These are phyloP conservation scores for Cystobasidium ongulense DNA, from an alignment of 768 basidiomycete genomes.

Conservation along the genomic window DNA sequence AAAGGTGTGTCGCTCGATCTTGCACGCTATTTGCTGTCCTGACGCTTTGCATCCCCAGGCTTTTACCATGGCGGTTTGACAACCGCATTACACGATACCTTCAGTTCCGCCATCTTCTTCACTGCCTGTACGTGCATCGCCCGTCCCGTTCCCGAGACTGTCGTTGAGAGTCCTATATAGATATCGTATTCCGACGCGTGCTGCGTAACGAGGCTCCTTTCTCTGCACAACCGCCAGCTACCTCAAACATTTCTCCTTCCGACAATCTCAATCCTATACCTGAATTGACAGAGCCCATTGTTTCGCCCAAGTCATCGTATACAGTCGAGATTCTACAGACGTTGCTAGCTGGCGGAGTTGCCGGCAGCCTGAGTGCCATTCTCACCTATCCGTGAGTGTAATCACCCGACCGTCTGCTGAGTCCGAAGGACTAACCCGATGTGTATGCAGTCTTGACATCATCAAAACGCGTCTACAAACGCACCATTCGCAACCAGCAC, in stretches of 20 bases:
- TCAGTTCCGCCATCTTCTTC: constrained; percentile 29
- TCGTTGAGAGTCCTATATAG: background rate
- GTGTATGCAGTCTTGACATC: constrained; percentile 10
- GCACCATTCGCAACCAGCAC: constrained; percentile 18
- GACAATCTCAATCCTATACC: constrained; percentile 10
- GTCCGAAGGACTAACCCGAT: background rate
- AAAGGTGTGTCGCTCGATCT: constrained; percentile 7
- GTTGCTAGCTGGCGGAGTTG: constrained; percentile 9
- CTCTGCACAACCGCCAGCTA: background rate
- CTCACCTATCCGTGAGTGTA: constrained; percentile 17
- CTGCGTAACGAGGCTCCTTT: constrained; percentile 18
- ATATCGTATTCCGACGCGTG: constrained; percentile 23
- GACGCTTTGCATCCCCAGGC: background rate
- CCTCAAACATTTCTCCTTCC: background rate
- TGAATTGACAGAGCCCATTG: background rate
- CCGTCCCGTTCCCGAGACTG: background rate
- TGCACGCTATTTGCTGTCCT: background rate
- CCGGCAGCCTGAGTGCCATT: constrained; percentile 23
- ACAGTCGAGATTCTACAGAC: constrained; percentile 5
- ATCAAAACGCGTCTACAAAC: constrained; percentile 29
- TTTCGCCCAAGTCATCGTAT: background rate
- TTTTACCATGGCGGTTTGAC: constrained; percentile 27
- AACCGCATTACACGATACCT: constrained; percentile 17
- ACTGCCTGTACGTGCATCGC: constrained; percentile 6
- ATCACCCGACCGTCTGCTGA: background rate